These are phyloP conservation scores for Ormosia semicastrata DNA, from an alignment of 306 rosid species.

Conservation along the genomic window DNA sequence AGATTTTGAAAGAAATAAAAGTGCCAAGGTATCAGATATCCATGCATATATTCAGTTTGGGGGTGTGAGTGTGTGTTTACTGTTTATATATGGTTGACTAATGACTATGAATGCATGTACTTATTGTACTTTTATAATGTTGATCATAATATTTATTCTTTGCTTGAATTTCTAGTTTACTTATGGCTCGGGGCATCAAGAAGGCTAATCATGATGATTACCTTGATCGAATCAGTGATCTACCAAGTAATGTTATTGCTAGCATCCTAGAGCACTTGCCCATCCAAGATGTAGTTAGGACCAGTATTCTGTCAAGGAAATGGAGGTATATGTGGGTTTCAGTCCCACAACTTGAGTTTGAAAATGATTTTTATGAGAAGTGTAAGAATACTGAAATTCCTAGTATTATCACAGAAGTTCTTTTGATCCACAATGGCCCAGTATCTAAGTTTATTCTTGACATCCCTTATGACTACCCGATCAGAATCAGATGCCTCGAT, in stretches of 20 bases:
- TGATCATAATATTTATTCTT: neutral
- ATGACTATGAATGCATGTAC: neutral
- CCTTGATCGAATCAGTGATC: constrained; percentile 16
- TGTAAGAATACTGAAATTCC: neutral
- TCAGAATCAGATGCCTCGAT: neutral
- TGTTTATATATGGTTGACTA: neutral
- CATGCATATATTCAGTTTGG: too few species aligned
- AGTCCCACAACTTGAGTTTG: neutral
- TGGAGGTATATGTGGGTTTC: constrained; percentile 31
- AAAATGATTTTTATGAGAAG: rapidly evolving
- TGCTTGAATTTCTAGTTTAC: neutral
- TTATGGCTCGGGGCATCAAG: neutral
- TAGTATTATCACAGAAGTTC: neutral
- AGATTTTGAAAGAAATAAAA: too few species aligned
- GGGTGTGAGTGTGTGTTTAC: neutral
- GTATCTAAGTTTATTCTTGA: neutral
- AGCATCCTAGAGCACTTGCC: neutral
- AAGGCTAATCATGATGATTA: neutral
- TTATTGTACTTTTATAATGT: neutral
- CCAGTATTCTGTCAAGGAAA: constrained; percentile 15
- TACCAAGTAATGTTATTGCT: constrained; percentile 16
- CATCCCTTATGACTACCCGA: rapidly evolving
- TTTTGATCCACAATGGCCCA: neutral
- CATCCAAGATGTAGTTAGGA: neutral
- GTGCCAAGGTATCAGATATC: too few species aligned